A percentile compares a stretch with the other conserved stretches of the same genome.
Evolutionary conservation across 176 grass and related monocot genomes (phyloP).

Genomic region (Pontederia paniculata): DNA sequence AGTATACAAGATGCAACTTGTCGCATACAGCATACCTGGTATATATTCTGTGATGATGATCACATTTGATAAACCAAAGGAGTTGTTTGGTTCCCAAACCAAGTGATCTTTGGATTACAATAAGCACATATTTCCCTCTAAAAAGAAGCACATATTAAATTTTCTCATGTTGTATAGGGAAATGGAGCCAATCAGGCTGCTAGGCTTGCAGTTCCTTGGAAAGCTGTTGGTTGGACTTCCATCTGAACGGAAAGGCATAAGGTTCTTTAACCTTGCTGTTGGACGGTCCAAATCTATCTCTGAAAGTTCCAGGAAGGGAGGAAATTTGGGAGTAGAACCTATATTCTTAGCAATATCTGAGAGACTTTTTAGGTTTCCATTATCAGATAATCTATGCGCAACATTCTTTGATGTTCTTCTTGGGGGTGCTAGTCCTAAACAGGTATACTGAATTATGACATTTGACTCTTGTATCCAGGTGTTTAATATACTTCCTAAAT

Average conservation of each 20-base stretch:
- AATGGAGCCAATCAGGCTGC: conserved; percentile 69
- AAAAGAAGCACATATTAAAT: not conserved
- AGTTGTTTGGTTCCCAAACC: no score
- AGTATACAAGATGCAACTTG: no score
- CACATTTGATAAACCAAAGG: no score
- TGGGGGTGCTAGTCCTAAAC: conserved; percentile 98
- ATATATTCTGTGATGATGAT: no score
- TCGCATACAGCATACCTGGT: no score
- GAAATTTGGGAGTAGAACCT: conserved; percentile 28
- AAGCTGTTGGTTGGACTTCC: conserved; percentile 78
- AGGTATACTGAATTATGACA: conserved; percentile 36
- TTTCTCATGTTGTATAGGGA: conserved; percentile 42
- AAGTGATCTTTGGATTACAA: no score
- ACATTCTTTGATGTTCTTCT: conserved; percentile 94
- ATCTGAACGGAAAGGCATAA: conserved; percentile 72
- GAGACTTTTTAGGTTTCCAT: conserved; percentile 71
- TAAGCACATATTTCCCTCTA: no score
- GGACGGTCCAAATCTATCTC: conserved; percentile 57
- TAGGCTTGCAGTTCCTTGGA: conserved; percentile 90
- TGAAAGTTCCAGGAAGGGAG: conserved; percentile 55
- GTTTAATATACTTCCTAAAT: conserved; percentile 4
- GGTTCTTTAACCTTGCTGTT: conserved; percentile 64
- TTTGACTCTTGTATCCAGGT: conserved; percentile 4
- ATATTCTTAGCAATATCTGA: conserved; percentile 79
- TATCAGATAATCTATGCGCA: conserved; percentile 85